Conservation (phyloP, 116 monocot species). For the Phalaenopsis hybrid region DNA sequence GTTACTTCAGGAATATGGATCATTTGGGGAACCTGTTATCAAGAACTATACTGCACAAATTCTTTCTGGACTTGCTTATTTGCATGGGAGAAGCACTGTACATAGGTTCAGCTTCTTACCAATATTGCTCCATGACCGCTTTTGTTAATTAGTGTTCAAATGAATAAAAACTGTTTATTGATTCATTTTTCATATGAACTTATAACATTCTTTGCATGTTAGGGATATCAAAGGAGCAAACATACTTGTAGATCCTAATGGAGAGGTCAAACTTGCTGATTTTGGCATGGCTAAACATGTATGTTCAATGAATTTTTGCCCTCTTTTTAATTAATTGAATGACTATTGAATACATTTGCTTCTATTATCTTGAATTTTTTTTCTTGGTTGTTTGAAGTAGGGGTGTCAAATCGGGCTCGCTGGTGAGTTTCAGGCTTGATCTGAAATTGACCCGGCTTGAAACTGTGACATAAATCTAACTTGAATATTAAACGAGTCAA, state of each 20-base stretch:
- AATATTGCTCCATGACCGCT: background rate
- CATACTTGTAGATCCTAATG: slow-evolving; percentile 92
- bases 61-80: slow-evolving; percentile 82
- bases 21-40: slow-evolving; percentile 74
- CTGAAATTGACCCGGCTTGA: too few relatives aligned
- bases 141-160: background rate
- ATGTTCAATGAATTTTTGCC: slow-evolving; percentile 16
- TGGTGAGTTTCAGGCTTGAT: too few relatives aligned
- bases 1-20: slow-evolving; percentile 81
- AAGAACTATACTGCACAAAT: slow-evolving; percentile 70
- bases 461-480: too few relatives aligned
- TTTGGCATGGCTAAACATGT: slow-evolving; percentile 99
- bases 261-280: slow-evolving; percentile 93
- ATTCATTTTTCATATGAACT: background rate
- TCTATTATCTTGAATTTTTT: background rate
- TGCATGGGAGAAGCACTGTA: slow-evolving; percentile 73
- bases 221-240: slow-evolving; percentile 99
- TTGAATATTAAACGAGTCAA: too few relatives aligned
- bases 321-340: slow-evolving; percentile 2
- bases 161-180: background rate
- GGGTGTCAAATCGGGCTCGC: too few relatives aligned
- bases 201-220: slow-evolving; percentile 7
- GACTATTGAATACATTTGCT: background rate
- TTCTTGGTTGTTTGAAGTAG: background rate
- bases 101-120: slow-evolving; percentile 49